Percentiles rank a stretch among this genome's conserved stretches.
These are phyloP conservation scores for Trichosporon inkin DNA, from an alignment of 1,284 basidiomycete species.

Conservation along the genomic window DNA sequence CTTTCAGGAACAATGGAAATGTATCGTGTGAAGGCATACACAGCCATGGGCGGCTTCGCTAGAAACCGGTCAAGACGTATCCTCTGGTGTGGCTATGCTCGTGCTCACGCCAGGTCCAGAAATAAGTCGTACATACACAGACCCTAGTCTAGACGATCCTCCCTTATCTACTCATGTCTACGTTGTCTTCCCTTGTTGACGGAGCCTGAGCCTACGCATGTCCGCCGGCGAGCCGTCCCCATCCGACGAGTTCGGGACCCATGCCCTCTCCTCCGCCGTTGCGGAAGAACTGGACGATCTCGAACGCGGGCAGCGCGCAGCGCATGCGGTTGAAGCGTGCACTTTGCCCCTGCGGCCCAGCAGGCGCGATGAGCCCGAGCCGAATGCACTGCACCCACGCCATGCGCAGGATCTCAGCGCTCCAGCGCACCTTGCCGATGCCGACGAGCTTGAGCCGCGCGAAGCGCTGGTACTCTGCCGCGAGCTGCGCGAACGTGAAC, in stretches of 20 bases:
- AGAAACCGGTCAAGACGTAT: too few species aligned
- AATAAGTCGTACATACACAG: slow-evolving; percentile 1
- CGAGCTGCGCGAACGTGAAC: slow-evolving; percentile 49
- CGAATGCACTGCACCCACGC: slow-evolving; percentile 42
- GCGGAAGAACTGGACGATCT: slow-evolving; percentile 49
- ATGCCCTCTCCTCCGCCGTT: slow-evolving; percentile 40
- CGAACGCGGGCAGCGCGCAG: slow-evolving; percentile 41
- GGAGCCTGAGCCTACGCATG: slow-evolving; percentile 34
- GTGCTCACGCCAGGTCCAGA: neutral
- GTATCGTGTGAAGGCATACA: too few species aligned
- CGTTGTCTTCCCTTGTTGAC: too few species aligned
- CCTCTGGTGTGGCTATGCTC: too few species aligned
- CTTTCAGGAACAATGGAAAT: too few species aligned
- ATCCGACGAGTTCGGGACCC: slow-evolving; percentile 45
- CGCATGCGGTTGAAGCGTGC: slow-evolving; percentile 44
- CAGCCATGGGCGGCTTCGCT: too few species aligned
- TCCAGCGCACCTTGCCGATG: slow-evolving; percentile 46
- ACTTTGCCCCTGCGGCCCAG: slow-evolving; percentile 28
- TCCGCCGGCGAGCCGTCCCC: slow-evolving; percentile 48
- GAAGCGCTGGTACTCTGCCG: slow-evolving; percentile 50
- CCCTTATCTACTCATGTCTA: too few species aligned
- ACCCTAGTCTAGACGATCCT: neutral
- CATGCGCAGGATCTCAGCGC: slow-evolving; percentile 38
- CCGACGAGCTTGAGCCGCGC: slow-evolving; percentile 48
- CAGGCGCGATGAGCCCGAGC: slow-evolving; percentile 40